These are phyloP conservation scores for Capsella rubella DNA, from an alignment of 441 rosid species.

Conservation along the genomic window DNA sequence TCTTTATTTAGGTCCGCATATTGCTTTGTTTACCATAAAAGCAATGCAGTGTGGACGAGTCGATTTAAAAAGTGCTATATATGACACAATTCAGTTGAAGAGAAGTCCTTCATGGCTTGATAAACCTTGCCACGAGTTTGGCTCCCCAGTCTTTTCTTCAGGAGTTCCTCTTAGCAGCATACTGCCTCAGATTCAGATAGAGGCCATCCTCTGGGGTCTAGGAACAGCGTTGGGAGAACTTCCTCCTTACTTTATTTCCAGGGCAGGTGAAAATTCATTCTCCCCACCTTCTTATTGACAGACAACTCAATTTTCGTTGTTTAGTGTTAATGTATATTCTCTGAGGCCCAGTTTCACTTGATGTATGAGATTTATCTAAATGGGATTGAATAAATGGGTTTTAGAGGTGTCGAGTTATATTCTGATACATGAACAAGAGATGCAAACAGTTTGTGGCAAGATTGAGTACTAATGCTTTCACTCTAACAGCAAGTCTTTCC, in stretches of 20 bases:
- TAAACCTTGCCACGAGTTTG: conserved; percentile 87
- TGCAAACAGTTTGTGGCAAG: conserved; percentile 12
- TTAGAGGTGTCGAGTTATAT: neutral
- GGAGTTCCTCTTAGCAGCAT: conserved; percentile 87
- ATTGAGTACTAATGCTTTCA: conserved; percentile 29
- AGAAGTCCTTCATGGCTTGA: conserved; percentile 92
- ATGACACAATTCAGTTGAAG: conserved; percentile 94
- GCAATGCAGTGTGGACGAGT: conserved; percentile 95
- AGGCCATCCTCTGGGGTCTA: conserved; percentile 92
- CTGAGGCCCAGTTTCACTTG: neutral
- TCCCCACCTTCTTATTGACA: neutral
- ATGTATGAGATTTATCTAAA: neutral
- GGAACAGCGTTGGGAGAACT: conserved; percentile 99
- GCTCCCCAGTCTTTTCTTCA: conserved; percentile 76
- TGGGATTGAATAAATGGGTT: neutral
- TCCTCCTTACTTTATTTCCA: conserved; percentile 98
- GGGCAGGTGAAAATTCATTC: conserved; percentile 71
- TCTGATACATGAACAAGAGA: conserved; percentile 16
- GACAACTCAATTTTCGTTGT: conserved; percentile 14
- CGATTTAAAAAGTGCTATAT: conserved; percentile 87
- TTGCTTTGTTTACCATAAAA: conserved; percentile 83
- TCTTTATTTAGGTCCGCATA: conserved; percentile 97
- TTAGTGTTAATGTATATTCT: neutral
- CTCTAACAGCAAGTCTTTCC: conserved; percentile 70
- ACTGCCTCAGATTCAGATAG: conserved; percentile 85